Conservation (phyloP, 148 eudicot genomes). For the Rheum nobile region DNA sequence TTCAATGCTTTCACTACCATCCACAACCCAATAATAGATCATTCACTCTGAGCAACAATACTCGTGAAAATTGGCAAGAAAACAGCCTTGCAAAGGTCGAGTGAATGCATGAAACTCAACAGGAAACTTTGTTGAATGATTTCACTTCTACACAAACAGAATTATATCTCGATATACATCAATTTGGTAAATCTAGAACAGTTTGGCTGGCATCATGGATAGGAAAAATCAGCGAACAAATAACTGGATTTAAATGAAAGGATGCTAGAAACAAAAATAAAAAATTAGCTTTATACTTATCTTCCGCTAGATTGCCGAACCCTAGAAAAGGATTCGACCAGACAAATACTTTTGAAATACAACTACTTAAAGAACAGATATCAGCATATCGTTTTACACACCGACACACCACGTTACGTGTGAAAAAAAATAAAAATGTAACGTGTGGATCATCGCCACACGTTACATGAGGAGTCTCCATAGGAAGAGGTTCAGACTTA, state of each 20-base stretch:
- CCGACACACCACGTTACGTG: background rate
- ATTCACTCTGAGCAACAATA: background rate
- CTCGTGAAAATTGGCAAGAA: background rate
- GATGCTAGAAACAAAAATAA: background rate
- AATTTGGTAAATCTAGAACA: background rate
- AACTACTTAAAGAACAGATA: too few species aligned
- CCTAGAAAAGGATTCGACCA: background rate
- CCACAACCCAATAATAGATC: background rate
- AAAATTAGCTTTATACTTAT: background rate
- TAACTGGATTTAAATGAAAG: background rate
- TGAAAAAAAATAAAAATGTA: too few species aligned
- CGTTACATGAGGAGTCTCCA: too few species aligned
- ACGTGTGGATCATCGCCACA: too few species aligned
- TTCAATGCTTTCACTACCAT: slow-evolving; percentile 46
- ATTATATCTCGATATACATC: background rate
- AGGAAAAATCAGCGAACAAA: background rate
- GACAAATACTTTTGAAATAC: background rate
- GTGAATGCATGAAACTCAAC: background rate
- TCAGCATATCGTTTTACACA: too few species aligned
- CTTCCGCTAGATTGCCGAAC: background rate
- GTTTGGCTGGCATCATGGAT: background rate
- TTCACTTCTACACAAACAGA: background rate
- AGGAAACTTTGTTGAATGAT: background rate
- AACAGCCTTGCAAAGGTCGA: background rate
- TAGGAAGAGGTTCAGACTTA: too few species aligned